phyloP scores from a whole-genome alignment of 2,329 filamentous ascomycete species.

The Gnomoniopsis smithogilvyi region DNA sequence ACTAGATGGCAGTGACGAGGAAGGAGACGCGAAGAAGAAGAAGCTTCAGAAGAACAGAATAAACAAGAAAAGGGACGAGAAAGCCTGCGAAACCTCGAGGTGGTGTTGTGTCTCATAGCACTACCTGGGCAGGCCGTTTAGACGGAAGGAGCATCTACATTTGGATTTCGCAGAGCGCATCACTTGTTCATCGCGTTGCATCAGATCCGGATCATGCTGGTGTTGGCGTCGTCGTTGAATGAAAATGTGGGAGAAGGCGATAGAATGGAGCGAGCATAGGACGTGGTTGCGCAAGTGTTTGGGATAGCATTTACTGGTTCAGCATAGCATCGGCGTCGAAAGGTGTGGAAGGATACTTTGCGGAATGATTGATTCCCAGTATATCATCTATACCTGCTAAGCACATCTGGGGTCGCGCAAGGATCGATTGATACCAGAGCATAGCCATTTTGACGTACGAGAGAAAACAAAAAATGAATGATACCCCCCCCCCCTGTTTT shows the following conservation, averaged over 20 bases:
- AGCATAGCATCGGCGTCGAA: not conserved
- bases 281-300: not conserved
- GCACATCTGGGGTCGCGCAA: not conserved
- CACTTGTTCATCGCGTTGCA: not conserved
- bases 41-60: not conserved
- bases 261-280: not conserved
- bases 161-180: not conserved
- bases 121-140: not conserved
- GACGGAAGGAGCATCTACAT: not conserved
- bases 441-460: not conserved
- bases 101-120: not conserved
- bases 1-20: constrained; percentile 2
- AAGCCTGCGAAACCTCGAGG: not conserved
- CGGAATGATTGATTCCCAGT: not conserved
- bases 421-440: not conserved
- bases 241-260: not conserved
- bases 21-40: not conserved
- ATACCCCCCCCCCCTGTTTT: not conserved
- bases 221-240: not conserved
- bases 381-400: too few species aligned
- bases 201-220: not conserved
- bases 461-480: not conserved
- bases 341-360: not conserved
- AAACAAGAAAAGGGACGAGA: not conserved
- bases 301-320: not conserved